phyloP scores from a whole-genome alignment of 345 rosid species.

The Murraya paniculata region DNA sequence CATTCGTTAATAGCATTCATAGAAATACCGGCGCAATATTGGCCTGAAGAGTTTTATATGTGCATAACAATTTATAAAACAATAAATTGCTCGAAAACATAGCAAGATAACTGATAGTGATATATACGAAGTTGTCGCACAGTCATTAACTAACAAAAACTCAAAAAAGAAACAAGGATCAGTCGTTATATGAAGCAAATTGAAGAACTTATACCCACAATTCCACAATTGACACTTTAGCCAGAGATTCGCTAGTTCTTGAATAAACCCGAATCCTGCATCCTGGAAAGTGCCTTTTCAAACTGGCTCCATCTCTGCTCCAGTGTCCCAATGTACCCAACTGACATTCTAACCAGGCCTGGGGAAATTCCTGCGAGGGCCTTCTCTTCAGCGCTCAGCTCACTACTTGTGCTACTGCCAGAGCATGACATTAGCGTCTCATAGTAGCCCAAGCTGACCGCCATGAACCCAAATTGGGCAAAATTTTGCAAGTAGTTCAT shows the following conservation, averaged over 20 bases:
- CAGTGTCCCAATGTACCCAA: slow-evolving; percentile 80
- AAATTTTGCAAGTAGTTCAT: slow-evolving; percentile 76
- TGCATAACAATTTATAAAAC: no score
- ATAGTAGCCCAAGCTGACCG: slow-evolving; percentile 90
- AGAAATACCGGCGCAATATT: no score
- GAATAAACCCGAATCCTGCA: slow-evolving; percentile 40
- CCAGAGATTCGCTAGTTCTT: slow-evolving; percentile 5
- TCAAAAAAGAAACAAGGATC: no score
- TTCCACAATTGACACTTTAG: background rate
- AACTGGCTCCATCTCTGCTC: slow-evolving; percentile 92
- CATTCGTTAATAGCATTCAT: no score
- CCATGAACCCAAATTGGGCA: slow-evolving; percentile 91
- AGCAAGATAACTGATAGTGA: no score
- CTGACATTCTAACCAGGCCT: slow-evolving; percentile 82
- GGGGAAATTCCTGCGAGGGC: slow-evolving; percentile 89
- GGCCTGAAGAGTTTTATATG: no score
- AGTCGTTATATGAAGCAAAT: background rate
- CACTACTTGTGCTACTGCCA: slow-evolving; percentile 92
- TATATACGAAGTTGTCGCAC: no score
- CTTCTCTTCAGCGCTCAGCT: slow-evolving; percentile 64
- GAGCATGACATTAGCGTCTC: slow-evolving; percentile 97
- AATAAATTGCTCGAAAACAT: no score
- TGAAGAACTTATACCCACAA: background rate
- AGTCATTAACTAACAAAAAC: no score
- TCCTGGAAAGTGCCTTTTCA: slow-evolving; percentile 63